A percentile compares a stretch with the other conserved stretches of the same genome.
phyloP scores from a whole-genome alignment of 83 land plant species.

The Thuja plicata region DNA sequence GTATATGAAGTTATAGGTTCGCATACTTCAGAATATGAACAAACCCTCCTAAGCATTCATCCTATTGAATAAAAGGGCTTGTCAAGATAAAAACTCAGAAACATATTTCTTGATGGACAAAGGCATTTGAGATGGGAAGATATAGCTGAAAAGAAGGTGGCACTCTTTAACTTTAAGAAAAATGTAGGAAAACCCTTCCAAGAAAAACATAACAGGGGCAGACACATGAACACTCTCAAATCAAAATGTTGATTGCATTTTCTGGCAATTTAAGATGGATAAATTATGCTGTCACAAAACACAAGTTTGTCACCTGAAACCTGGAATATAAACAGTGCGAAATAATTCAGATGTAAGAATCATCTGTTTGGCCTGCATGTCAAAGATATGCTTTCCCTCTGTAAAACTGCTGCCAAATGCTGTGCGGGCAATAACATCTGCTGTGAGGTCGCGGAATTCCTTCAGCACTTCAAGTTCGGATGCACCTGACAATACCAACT shows the following conservation, averaged over 20 bases:
- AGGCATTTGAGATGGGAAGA: neutral
- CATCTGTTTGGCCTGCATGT: conserved; percentile 32
- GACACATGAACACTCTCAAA: too few relatives aligned
- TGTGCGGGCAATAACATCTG: conserved; percentile 37
- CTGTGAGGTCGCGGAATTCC: conserved; percentile 25
- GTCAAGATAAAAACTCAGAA: too few relatives aligned
- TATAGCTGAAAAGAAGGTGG: too few relatives aligned
- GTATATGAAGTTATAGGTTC: neutral
- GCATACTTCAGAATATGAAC: neutral
- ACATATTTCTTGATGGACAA: too few relatives aligned
- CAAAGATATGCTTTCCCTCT: conserved; percentile 39
- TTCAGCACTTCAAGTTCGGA: conserved; percentile 33
- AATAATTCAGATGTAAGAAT: conserved; percentile 1
- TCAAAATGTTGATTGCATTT: neutral
- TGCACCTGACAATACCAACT: neutral
- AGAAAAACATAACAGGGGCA: neutral
- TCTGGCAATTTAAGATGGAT: neutral
- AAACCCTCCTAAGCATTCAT: neutral
- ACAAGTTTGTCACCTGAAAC: conserved; percentile 16
- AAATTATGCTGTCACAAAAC: neutral
- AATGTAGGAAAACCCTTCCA: neutral
- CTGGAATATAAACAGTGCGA: conserved; percentile 29
- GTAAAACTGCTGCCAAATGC: conserved; percentile 51
- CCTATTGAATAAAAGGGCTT: too few relatives aligned
- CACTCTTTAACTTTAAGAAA: too few relatives aligned